Base-by-base conservation (phyloP, 176 grass and related monocot species). In the Puccinellia tenuiflora region DNA sequence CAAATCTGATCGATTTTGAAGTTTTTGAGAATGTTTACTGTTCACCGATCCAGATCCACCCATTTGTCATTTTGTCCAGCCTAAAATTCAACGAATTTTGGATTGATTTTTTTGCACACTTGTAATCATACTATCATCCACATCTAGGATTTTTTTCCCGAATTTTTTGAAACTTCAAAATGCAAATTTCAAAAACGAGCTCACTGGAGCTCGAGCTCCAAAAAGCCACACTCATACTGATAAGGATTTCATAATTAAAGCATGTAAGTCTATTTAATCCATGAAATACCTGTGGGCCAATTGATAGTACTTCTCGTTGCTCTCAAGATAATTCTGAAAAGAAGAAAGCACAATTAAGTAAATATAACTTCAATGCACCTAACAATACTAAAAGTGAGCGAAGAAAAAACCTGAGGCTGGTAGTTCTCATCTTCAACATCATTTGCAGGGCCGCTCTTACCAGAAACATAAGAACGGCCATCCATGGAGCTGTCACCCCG, bases 231-330 rank as follows among this genome's bases (percentile, higher is more conserved):
- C n/a, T n/a, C n/a, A 75, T 13, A 54, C 63, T 2, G 60, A 75
- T 30, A 72, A 68, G 15, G 28, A 68, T 22, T 73, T 52, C 38
- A 76, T 43, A 76, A 73, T 3, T 74, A 29, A 79, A 68, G 40
- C 79, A 83, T 21, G 51, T 29, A 73, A 52, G 33, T 93, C 42
- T 69, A 82, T 83, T 47, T 56, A 83, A 40, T 84, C 43, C 5
- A 79, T 25, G 50, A 66, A 51, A 56, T 92, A 99, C 96, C 96
- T 99, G 80, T 99, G 96, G 48, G 96, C 96, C 79, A 98, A 79
- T 67, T 93, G 79, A 83, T 99, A 99, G 82, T 99, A 99, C 48
- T 99, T 99, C 39, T 99, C 96, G 65, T 99, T 99, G 90, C 96
- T 99, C 80, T 99, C 96, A 53, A 99, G 81, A 94, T 99, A 99